These are phyloP conservation scores for Talaromyces sp. DNA, from an alignment of 2,329 filamentous ascomycete species.

Conservation along the genomic window DNA sequence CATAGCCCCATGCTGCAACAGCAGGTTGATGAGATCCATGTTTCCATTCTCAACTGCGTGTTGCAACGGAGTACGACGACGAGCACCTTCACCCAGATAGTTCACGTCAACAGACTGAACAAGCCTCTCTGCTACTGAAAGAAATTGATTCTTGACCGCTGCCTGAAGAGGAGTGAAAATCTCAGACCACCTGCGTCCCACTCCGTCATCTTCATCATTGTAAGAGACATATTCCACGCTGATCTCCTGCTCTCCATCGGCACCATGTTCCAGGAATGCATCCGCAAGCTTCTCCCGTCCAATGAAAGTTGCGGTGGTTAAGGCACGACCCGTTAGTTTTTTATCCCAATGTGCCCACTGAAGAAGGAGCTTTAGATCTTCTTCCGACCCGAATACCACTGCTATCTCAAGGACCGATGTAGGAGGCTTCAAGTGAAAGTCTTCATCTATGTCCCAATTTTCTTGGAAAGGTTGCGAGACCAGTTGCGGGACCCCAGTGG, in stretches of 20 bases:
- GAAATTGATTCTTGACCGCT: not conserved
- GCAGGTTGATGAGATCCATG: constrained; percentile 2
- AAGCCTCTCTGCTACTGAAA: not conserved
- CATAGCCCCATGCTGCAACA: constrained; percentile 7
- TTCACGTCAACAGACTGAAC: not conserved
- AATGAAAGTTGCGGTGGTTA: not conserved
- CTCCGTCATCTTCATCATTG: not conserved
- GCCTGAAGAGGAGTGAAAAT: not conserved
- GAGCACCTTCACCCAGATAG: not conserved
- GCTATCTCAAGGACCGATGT: not conserved
- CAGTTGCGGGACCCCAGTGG: not conserved
- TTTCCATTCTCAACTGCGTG: constrained; percentile 6
- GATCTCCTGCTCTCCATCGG: not conserved
- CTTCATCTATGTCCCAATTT: not conserved
- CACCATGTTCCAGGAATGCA: not conserved
- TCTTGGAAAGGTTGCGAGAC: not conserved
- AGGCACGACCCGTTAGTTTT: not conserved
- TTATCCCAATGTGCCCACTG: not conserved
- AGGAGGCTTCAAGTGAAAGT: not conserved
- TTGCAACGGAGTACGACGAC: not conserved
- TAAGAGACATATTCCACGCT: not conserved
- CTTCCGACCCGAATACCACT: not conserved
- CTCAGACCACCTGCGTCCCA: too few species aligned
- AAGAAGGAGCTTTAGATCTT: not conserved
- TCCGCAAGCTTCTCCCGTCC: not conserved